These are phyloP conservation scores for Gossypium ekmanianum DNA, from an alignment of 345 rosid species.

Conservation along the genomic window DNA sequence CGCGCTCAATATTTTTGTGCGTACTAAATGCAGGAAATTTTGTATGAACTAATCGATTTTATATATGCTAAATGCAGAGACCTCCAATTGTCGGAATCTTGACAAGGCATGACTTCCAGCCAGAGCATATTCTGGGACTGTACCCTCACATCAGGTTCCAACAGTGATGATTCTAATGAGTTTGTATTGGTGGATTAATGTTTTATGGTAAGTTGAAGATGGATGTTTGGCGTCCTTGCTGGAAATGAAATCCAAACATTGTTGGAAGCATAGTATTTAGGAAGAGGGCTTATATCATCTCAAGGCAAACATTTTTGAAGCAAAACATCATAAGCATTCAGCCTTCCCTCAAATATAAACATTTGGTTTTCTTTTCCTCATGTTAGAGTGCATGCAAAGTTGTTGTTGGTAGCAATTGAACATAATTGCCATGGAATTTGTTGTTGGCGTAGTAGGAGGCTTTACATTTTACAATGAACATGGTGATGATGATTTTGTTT, in stretches of 20 bases:
- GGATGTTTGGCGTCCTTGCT: not conserved
- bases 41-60: not conserved
- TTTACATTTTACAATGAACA: not conserved
- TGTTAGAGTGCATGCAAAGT: not conserved
- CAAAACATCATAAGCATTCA: not conserved
- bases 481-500: not conserved
- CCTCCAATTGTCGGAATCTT: conserved; percentile 89
- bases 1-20: not conserved
- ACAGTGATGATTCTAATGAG: conserved; percentile 23
- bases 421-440: not conserved
- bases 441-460: not conserved
- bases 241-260: not conserved
- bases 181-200: not conserved
- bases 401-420: not conserved
- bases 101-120: conserved; percentile 91
- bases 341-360: not conserved
- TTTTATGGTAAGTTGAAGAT: not conserved
- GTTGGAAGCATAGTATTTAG: not conserved
- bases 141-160: conserved; percentile 50
- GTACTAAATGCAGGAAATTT: not conserved
- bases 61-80: conserved; percentile 45
- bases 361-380: not conserved
- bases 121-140: conserved; percentile 72
- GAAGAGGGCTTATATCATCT: not conserved
- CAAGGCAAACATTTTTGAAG: not conserved